Evolutionary conservation across 75 land plant genomes (phyloP).

Genomic region (Azolla pinnata): DNA sequence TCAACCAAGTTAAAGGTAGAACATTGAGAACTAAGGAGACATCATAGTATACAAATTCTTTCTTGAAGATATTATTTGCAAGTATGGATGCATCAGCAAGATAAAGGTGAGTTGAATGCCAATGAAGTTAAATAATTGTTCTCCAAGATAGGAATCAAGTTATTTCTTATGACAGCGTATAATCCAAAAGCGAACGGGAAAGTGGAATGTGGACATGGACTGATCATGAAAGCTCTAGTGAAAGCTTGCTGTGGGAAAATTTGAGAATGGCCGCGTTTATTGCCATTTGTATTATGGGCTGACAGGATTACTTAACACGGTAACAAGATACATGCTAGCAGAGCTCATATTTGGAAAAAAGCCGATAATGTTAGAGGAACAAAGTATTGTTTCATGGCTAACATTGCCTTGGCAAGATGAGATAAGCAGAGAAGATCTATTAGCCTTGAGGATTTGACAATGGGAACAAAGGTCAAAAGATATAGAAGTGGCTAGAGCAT

Average conservation of each 20-base stretch:
- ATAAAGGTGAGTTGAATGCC: slow-evolving; percentile 2
- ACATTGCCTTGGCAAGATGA: background rate
- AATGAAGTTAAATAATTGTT: background rate
- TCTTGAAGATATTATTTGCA: slow-evolving; percentile 4
- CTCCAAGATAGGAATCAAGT: background rate
- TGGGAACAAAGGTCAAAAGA: too few species aligned
- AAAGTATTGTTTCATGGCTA: background rate
- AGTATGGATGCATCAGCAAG: background rate
- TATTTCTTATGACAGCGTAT: slow-evolving; percentile 1
- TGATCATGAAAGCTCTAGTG: background rate
- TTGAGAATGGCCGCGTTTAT: background rate
- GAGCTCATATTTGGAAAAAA: background rate
- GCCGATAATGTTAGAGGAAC: background rate
- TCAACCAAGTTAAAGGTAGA: background rate
- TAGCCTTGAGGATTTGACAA: too few species aligned
- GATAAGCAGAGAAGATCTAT: background rate
- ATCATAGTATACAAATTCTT: background rate
- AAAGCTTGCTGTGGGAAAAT: background rate
- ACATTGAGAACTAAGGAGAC: background rate
- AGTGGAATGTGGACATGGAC: background rate
- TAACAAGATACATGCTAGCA: background rate
- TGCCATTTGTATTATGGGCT: slow-evolving; percentile 3
- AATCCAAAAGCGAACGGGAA: slow-evolving; percentile 6
- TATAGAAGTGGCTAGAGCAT: too few species aligned
- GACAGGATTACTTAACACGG: background rate